phyloP scores from a whole-genome alignment of 371 early-diverging fungal species.

The Mortierella polycephala region DNA sequence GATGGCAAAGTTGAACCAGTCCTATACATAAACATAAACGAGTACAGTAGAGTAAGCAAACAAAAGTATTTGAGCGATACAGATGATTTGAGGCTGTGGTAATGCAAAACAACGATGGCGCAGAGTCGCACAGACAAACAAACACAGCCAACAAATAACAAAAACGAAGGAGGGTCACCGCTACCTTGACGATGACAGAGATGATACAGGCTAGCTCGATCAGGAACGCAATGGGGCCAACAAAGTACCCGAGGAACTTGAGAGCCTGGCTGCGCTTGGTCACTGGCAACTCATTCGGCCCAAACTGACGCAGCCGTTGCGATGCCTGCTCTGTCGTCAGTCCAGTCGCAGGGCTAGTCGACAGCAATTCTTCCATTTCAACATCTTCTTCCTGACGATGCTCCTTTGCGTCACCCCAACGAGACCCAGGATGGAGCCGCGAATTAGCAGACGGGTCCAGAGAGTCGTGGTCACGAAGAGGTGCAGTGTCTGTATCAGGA shows the following conservation, averaged over 20 bases:
- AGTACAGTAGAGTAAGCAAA: background rate
- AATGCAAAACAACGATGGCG: no score
- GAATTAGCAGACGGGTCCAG: conserved; percentile 8
- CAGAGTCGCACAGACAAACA: conserved; percentile 55
- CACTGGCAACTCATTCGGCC: conserved; percentile 69
- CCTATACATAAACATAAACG: conserved; percentile 46
- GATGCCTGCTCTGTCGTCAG: conserved; percentile 57
- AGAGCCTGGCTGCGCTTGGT: conserved; percentile 71
- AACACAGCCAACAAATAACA: background rate
- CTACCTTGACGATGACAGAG: conserved; percentile 61
- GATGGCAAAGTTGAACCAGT: conserved; percentile 87
- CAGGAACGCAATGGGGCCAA: conserved; percentile 78
- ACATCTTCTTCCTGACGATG: conserved; percentile 27
- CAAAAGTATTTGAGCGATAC: background rate
- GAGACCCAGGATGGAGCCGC: background rate
- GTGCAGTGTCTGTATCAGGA: conserved; percentile 18
- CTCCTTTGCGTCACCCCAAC: background rate
- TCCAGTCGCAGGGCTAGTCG: conserved; percentile 60
- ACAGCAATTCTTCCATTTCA: conserved; percentile 61
- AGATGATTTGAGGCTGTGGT: background rate
- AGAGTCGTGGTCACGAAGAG: conserved; percentile 19
- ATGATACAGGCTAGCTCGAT: conserved; percentile 73
- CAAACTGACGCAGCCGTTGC: conserved; percentile 59
- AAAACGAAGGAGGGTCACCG: background rate
- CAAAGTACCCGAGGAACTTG: conserved; percentile 82